Evolutionary conservation across 23 red algal species (phyloP).

Genomic region (Gracilaria gracilis): DNA sequence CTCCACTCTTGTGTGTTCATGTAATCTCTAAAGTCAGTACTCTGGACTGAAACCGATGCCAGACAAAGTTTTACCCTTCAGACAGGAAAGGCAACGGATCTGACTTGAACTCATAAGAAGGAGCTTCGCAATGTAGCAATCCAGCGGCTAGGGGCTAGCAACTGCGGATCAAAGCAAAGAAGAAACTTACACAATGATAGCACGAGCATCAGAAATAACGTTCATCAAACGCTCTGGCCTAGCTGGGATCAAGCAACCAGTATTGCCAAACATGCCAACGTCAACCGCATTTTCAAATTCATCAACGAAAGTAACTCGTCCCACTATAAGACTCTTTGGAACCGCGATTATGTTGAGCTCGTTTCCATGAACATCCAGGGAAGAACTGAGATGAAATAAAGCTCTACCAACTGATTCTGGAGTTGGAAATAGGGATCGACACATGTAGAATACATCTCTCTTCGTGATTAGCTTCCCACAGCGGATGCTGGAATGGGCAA

Average conservation of each 20-base stretch:
- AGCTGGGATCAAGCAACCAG: conserved; percentile 53
- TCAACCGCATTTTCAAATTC: conserved; percentile 57
- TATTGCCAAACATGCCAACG: conserved; percentile 50
- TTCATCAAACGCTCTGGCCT: conserved; percentile 58
- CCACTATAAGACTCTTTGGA: conserved; percentile 63
- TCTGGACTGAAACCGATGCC: background rate
- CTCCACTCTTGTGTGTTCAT: conserved; percentile 53
- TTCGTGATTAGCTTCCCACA: conserved; percentile 51
- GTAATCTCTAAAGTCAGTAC: background rate
- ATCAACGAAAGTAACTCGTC: conserved; percentile 46
- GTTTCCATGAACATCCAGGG: conserved; percentile 35
- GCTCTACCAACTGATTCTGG: conserved; percentile 35
- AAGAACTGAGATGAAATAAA: conserved; percentile 28
- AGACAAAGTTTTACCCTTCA: background rate
- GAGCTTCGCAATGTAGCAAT: too few species aligned
- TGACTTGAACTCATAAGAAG: too few species aligned
- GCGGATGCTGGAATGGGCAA: conserved; percentile 23
- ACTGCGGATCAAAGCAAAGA: too few species aligned
- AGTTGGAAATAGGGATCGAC: conserved; percentile 44
- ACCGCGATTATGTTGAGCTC: conserved; percentile 72
- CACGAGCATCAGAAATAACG: conserved; percentile 28
- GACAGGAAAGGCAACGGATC: too few species aligned
- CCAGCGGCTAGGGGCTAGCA: too few species aligned
- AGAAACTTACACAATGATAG: conserved; percentile 64
- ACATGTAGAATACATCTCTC: conserved; percentile 71